These are phyloP conservation scores for Cyphellophora europaea DNA, from an alignment of 2,329 filamentous ascomycete species.

Conservation along the genomic window DNA sequence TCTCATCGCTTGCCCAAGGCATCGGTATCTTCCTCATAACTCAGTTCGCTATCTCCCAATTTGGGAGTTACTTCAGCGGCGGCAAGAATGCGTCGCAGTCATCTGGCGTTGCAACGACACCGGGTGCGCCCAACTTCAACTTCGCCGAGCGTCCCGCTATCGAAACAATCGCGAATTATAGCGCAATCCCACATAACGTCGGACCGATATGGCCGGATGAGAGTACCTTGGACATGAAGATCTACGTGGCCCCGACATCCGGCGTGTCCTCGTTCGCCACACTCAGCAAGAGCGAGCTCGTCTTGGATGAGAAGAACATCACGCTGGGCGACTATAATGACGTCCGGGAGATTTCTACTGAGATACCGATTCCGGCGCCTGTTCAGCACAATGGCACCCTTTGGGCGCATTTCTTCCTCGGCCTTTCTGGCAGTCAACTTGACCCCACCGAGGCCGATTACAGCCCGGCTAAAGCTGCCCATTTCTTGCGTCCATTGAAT, in stretches of 20 bases:
- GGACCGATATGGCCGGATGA: conserved; percentile 83
- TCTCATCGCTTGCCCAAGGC: conserved; percentile 42
- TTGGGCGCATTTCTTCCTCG: conserved; percentile 90
- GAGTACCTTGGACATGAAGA: conserved; percentile 67
- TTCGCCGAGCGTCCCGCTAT: conserved; percentile 55
- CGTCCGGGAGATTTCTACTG: conserved; percentile 65
- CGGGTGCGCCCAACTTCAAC: conserved; percentile 42
- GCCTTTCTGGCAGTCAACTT: conserved; percentile 62
- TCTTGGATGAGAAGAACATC: conserved; percentile 74
- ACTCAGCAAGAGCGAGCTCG: conserved; percentile 57
- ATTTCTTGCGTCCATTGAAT: conserved; percentile 77
- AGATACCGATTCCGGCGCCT: conserved; percentile 63
- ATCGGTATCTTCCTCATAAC: conserved; percentile 50
- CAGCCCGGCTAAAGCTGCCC: conserved; percentile 65
- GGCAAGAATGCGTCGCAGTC: conserved; percentile 19
- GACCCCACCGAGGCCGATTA: conserved; percentile 67
- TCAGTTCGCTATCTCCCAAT: conserved; percentile 47
- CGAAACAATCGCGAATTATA: conserved; percentile 52
- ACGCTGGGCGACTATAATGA: conserved; percentile 71
- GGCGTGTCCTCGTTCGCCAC: conserved; percentile 58
- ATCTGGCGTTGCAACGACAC: conserved; percentile 5
- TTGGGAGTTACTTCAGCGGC: conserved; percentile 35
- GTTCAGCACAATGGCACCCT: conserved; percentile 90
- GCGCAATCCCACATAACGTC: conserved; percentile 57
- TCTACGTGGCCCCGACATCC: conserved; percentile 73